A percentile compares a stretch with the other conserved stretches of the same genome.
These are phyloP conservation scores for Themeda triandra DNA, from an alignment of 176 grass and related monocot genomes.

Conservation along the genomic window DNA sequence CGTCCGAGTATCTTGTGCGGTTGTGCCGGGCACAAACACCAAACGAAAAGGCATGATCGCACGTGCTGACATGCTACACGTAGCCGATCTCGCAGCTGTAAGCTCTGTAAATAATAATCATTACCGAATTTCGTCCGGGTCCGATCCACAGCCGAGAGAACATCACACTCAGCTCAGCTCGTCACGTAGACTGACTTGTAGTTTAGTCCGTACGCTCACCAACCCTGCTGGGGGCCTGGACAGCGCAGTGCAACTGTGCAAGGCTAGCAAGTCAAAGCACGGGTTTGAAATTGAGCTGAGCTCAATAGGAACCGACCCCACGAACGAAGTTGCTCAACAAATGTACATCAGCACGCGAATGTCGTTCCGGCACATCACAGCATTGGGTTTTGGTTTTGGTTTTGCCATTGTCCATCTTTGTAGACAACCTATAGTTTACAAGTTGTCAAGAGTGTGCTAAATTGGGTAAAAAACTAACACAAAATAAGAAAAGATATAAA, in stretches of 20 bases:
- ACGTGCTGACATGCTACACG: conserved; percentile 16
- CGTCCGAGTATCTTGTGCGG: background rate
- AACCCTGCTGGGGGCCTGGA: too few relatives aligned
- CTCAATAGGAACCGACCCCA: background rate
- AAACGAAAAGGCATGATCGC: background rate
- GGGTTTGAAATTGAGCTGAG: background rate
- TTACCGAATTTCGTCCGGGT: conserved; percentile 5
- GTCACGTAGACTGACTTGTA: background rate
- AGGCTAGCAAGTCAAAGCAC: conserved; percentile 33
- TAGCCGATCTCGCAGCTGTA: background rate
- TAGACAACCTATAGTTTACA: too few relatives aligned
- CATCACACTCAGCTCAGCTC: background rate
- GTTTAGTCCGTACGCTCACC: background rate
- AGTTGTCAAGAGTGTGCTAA: too few relatives aligned
- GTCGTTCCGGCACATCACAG: too few relatives aligned
- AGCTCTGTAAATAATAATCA: background rate
- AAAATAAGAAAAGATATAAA: too few relatives aligned
- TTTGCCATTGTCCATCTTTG: too few relatives aligned
- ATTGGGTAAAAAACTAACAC: too few relatives aligned
- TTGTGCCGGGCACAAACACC: background rate
- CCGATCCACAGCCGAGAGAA: background rate
- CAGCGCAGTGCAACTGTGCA: background rate
- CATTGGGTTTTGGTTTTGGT: too few relatives aligned
- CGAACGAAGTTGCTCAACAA: background rate
- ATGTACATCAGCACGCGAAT: background rate